Conservation (phyloP, 1,139 yeast species). For the Protomyces lactucae-debilis region DNA sequence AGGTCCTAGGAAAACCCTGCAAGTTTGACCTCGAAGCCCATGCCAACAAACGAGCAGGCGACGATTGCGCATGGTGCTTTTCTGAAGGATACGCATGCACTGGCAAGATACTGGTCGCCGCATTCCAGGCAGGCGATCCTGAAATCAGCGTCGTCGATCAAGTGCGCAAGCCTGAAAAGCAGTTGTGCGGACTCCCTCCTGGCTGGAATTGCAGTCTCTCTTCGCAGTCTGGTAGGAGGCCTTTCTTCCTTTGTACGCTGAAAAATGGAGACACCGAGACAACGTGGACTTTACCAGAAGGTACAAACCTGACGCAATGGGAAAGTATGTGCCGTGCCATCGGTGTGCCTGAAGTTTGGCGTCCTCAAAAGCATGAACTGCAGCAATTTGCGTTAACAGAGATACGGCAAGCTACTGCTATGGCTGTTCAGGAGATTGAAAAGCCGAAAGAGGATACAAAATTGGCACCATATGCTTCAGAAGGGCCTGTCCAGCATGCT, state of each 20-base stretch:
- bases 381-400: background rate
- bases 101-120: background rate
- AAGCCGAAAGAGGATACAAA: background rate
- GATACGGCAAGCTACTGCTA: background rate
- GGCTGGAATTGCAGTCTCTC: constrained; percentile 1
- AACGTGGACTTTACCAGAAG: background rate
- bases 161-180: background rate
- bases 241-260: background rate
- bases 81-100: background rate
- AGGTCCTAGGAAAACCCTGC: background rate
- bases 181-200: background rate
- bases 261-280: background rate
- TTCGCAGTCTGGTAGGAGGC: background rate
- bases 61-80: background rate
- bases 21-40: background rate
- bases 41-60: background rate
- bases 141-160: background rate
- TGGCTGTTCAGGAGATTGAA: background rate
- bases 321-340: background rate
- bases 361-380: background rate
- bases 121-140: background rate
- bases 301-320: background rate
- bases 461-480: background rate
- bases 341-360: background rate
- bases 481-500: background rate